Evolutionary conservation across 176 grass and related monocot species (phyloP).

Genomic region (Canna indica): DNA sequence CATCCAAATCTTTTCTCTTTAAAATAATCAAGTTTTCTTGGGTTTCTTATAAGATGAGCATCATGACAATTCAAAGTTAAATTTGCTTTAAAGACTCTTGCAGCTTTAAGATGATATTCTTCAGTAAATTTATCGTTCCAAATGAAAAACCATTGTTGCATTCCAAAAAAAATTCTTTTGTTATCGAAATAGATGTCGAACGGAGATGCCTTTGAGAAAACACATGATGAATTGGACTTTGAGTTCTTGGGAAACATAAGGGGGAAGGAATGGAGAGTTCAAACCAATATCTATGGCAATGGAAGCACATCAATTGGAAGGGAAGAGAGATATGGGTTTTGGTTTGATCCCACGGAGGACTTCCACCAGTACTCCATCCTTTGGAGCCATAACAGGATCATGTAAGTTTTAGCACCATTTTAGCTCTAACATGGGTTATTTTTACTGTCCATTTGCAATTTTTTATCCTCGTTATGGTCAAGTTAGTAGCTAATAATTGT

Average conservation of each 20-base stretch:
- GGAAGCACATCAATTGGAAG: slow-evolving; percentile 61
- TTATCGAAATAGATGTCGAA: slow-evolving; percentile 51
- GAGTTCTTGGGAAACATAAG: slow-evolving; percentile 93
- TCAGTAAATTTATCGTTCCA: no score
- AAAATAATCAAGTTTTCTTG: no score
- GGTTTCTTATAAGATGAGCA: no score
- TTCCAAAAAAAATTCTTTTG: no score
- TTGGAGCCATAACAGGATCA: slow-evolving; percentile 46
- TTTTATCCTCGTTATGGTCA: no score
- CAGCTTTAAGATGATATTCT: no score
- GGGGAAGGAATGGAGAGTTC: slow-evolving; percentile 72
- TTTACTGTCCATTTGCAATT: no score
- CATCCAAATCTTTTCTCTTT: no score
- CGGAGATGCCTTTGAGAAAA: slow-evolving; percentile 76
- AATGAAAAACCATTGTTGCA: no score
- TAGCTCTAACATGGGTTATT: not conserved
- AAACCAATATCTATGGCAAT: slow-evolving; percentile 87
- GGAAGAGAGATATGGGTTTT: slow-evolving; percentile 90
- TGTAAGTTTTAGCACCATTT: slow-evolving; percentile 47
- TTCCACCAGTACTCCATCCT: slow-evolving; percentile 96
- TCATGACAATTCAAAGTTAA: no score
- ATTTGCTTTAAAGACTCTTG: no score
- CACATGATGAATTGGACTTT: slow-evolving; percentile 93
- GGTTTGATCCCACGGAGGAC: slow-evolving; percentile 77
- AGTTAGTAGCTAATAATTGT: no score